Base-by-base conservation (phyloP, 2,329 filamentous ascomycete genomes). In the Teratosphaeria viscida region DNA sequence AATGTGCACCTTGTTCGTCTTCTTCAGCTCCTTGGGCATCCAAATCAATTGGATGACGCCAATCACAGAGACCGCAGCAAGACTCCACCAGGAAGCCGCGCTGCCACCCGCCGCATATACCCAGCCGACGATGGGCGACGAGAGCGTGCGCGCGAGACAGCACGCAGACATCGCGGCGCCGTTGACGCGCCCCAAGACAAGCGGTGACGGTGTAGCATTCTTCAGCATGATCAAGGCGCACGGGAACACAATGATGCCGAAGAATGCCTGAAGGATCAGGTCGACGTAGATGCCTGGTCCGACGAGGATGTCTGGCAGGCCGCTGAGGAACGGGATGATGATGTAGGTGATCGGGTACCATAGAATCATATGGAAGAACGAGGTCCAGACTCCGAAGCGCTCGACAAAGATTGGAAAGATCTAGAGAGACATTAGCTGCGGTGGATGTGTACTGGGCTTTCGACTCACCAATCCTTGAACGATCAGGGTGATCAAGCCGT, bases 161-260 rank as follows among this genome's bases (percentile, higher is more conserved):
- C 85, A 85, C 2, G 82, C 85, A 8, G 83, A 85, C 64, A 87
- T 87, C 57, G 85, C 85, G 16, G 88, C 74, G 0, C 86, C 86
- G 62, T 89, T 89, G 68, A 89, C 85, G 64, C 81, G 84, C 1
- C 86, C 86, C 19, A 89, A 76, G 3, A 84, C 79, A 0, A 78
- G 78, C 3, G 82, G 76, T 4, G 82, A 80, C 0, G 85, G 84
- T 3, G 83, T 83, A 1, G 85, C 83, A 72, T 88, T 84, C 70
- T 88, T 89, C 65, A 89, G 79, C 58, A 89, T 76, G 61, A 88
- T 88, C 35, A 88, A 76, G 0, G 85, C 78, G 16, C 86, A 80
- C 0, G 85, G 85, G 39, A 84, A 86, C 35, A 81, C 82, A 39
- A 88, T 77, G 63, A 88, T 87, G n/a, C 83, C 83, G 60, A 85